phyloP scores from a whole-genome alignment of 78 protist genomes.

The Capsaspora owczarzaki region DNA sequence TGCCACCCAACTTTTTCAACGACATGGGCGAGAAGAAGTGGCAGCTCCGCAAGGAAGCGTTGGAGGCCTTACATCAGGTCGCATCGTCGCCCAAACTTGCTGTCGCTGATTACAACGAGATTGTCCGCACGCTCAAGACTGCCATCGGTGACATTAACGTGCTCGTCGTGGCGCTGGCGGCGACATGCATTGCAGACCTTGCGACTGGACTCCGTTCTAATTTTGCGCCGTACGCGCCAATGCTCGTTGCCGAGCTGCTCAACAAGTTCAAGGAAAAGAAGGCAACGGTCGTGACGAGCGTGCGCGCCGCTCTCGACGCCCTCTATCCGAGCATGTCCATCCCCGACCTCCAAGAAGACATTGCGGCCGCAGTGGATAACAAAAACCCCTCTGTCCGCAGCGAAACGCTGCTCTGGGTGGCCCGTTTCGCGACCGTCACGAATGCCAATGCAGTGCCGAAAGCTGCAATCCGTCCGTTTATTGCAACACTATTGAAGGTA shows the following conservation, averaged over 20 bases:
- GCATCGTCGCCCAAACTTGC: neutral
- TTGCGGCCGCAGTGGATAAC: neutral
- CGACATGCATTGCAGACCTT: neutral
- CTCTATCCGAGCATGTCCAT: too few relatives aligned
- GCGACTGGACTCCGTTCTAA: neutral
- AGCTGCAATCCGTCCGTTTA: too few relatives aligned
- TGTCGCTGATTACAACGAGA: neutral
- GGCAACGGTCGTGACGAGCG: neutral
- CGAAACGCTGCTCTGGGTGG: neutral
- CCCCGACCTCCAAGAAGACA: neutral
- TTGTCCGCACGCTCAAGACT: neutral
- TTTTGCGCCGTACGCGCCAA: neutral
- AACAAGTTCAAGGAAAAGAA: conserved; percentile 18
- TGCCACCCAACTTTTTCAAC: neutral
- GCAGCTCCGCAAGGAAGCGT: neutral
- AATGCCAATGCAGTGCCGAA: too few relatives aligned
- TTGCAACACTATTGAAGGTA: too few relatives aligned
- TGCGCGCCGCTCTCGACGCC: neutral
- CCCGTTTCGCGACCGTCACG: too few relatives aligned
- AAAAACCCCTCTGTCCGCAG: neutral
- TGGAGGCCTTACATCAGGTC: neutral
- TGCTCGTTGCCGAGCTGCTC: neutral
- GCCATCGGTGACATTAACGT: neutral
- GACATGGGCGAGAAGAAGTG: neutral
- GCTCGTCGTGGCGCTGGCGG: conserved; percentile 1